phyloP scores from a whole-genome alignment of 192 early-diverging fungal species.

The Allomyces macrogynus region DNA sequence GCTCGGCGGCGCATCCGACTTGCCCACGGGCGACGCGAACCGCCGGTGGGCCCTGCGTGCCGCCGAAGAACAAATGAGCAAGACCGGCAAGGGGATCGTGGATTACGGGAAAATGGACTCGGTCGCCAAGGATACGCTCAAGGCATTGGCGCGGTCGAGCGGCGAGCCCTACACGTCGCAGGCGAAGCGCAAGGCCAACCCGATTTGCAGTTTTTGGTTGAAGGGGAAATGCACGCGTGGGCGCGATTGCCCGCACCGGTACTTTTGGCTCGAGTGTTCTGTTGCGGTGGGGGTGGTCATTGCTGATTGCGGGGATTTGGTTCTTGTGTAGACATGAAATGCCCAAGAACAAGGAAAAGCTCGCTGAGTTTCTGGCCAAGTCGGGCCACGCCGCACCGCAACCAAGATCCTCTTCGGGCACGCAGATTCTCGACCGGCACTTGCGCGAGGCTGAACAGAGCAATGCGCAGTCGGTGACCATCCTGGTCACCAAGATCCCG shows the following conservation, averaged over 20 bases:
- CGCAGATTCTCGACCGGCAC: not conserved
- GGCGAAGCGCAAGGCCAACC: constrained; percentile 71
- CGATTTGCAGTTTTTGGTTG: constrained; percentile 91
- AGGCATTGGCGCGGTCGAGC: constrained; percentile 41
- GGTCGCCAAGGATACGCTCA: constrained; percentile 51
- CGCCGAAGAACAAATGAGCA: not conserved
- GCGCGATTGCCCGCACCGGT: constrained; percentile 76
- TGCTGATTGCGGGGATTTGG: not conserved
- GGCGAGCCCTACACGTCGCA: constrained; percentile 15
- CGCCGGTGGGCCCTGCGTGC: not conserved
- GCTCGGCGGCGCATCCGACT: constrained; percentile 16
- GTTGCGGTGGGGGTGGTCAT: not conserved
- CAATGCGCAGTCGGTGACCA: not conserved
- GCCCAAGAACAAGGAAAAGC: constrained; percentile 53
- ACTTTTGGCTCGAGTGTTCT: not conserved
- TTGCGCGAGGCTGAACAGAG: not conserved
- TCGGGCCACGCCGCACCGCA: not conserved
- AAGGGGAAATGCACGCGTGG: constrained; percentile 89
- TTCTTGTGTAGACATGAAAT: constrained; percentile 54
- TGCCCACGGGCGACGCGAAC: not conserved
- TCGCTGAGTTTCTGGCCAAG: constrained; percentile 27
- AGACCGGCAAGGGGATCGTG: constrained; percentile 29
- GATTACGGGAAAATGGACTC: constrained; percentile 48
- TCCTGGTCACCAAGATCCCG: not conserved
- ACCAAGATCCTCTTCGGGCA: not conserved